phyloP scores from a whole-genome alignment of 2,329 filamentous ascomycete genomes.

The Bimuria novae-zelandiae region DNA sequence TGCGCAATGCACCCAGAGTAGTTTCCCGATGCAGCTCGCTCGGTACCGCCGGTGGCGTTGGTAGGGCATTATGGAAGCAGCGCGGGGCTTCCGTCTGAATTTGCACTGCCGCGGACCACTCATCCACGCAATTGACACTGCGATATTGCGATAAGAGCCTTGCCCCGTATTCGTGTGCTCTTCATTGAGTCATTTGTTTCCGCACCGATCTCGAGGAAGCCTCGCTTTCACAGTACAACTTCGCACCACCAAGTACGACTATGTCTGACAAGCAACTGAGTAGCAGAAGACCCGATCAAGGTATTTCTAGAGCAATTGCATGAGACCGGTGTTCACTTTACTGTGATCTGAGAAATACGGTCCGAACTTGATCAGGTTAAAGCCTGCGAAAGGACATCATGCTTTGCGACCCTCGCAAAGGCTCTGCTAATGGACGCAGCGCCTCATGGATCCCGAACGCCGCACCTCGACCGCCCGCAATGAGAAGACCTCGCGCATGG shows the following conservation, averaged over 20 bases:
- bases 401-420: conserved; percentile 41
- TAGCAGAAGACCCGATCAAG: conserved; percentile 45
- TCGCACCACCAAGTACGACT: conserved; percentile 31
- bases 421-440: conserved; percentile 44
- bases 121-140: background rate
- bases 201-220: no score
- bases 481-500: conserved; percentile 30
- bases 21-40: background rate
- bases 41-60: background rate
- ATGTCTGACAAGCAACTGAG: conserved; percentile 31
- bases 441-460: conserved; percentile 26
- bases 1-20: no score
- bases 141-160: no score
- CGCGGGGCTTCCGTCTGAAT: background rate
- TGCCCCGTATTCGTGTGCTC: no score
- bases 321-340: conserved; percentile 44
- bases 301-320: conserved; percentile 42
- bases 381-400: conserved; percentile 60
- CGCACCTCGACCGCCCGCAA: conserved; percentile 14
- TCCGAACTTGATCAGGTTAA: conserved; percentile 60
- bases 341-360: conserved; percentile 58
- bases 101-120: background rate
- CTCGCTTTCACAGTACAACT: no score
- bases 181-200: no score
- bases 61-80: background rate